Conservation (phyloP, 208 protist genomes). For the Herpetomonas tarakana region DNA sequence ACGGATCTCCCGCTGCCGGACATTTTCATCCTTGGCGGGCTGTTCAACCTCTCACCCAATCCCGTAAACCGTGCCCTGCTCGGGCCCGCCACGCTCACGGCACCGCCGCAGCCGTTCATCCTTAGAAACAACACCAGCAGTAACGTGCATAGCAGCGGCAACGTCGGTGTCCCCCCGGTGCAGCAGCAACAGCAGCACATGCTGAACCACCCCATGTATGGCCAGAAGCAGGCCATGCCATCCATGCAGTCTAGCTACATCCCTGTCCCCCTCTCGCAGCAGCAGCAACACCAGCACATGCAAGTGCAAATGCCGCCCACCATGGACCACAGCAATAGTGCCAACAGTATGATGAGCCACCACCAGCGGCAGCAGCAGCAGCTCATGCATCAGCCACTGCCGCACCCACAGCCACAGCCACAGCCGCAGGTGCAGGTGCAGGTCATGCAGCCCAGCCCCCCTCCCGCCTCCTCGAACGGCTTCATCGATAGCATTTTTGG, state of each 20-base stretch:
- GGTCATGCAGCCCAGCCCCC: background rate
- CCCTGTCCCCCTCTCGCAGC: background rate
- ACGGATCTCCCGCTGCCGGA: slow-evolving; percentile 42
- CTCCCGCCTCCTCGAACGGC: background rate
- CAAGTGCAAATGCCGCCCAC: background rate
- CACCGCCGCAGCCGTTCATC: background rate
- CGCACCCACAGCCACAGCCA: background rate
- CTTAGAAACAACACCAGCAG: background rate
- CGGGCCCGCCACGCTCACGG: slow-evolving; percentile 20
- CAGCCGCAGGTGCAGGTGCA: background rate
- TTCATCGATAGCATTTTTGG: slow-evolving; percentile 24
- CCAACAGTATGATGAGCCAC: too few species aligned
- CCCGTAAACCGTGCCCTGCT: slow-evolving; percentile 23
- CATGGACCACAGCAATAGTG: too few species aligned
- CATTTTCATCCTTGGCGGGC: slow-evolving; percentile 38
- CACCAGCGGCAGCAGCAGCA: background rate
- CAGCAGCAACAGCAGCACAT: background rate
- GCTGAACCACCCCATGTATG: background rate
- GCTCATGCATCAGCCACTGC: background rate
- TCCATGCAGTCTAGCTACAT: too few species aligned
- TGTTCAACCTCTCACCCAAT: slow-evolving; percentile 31
- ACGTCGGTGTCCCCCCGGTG: background rate
- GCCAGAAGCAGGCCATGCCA: too few species aligned
- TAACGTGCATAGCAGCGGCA: background rate
- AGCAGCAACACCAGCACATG: background rate